Evolutionary conservation across 2,329 filamentous ascomycete species (phyloP).

Genomic region (Boeremia lycopersici): DNA sequence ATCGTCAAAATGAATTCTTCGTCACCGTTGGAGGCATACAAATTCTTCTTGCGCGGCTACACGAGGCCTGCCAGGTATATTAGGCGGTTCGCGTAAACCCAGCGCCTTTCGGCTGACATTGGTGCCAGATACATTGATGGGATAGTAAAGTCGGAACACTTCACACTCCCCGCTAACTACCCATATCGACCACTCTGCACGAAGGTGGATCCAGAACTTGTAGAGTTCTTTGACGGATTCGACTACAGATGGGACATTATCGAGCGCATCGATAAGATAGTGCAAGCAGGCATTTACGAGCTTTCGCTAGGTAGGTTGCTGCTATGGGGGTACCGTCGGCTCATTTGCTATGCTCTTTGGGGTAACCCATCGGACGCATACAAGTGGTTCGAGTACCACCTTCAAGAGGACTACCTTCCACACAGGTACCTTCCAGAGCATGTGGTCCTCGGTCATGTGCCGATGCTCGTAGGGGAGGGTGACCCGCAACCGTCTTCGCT

Average conservation of each 20-base stretch:
- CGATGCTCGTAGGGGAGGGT: constrained; percentile 20
- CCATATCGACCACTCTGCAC: constrained; percentile 13
- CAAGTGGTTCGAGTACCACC: constrained; percentile 40
- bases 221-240: constrained; percentile 32
- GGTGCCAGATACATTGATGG: constrained; percentile 29
- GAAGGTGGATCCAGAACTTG: constrained; percentile 29
- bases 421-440: constrained; percentile 38
- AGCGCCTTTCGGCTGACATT: too few species aligned
- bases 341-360: constrained; percentile 33
- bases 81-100: too few species aligned
- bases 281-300: constrained; percentile 17
- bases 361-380: constrained; percentile 39
- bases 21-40: constrained; percentile 30
- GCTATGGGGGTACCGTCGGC: constrained; percentile 17
- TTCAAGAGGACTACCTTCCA: constrained; percentile 29
- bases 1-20: constrained; percentile 19
- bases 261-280: constrained; percentile 28
- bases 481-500: constrained; percentile 18
- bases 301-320: constrained; percentile 18
- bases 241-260: constrained; percentile 33
- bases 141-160: constrained; percentile 19
- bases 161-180: constrained; percentile 20
- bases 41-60: constrained; percentile 35
- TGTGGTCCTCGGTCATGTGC: constrained; percentile 26
- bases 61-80: constrained; percentile 34